Evolutionary conservation across 2,329 filamentous ascomycete genomes (phyloP).

Genomic region (Cladosporium oxysporum): DNA sequence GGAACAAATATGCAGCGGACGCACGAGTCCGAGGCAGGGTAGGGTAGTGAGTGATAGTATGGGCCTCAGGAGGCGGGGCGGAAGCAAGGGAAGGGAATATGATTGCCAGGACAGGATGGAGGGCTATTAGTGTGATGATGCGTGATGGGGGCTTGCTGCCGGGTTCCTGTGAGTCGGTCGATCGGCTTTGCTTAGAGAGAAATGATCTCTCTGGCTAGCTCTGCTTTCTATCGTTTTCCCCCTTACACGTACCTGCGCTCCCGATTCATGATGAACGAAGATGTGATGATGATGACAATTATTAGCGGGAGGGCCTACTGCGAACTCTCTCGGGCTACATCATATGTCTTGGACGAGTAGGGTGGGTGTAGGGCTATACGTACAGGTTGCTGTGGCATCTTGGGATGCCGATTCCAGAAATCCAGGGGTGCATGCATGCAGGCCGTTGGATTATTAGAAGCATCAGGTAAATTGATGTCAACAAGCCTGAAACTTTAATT

Average conservation of each 20-base stretch:
- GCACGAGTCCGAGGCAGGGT: neutral
- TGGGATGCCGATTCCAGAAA: neutral
- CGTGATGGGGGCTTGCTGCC: neutral
- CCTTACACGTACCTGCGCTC: constrained; percentile 1
- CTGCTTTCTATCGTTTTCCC: neutral
- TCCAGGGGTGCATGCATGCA: neutral
- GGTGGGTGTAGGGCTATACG: neutral
- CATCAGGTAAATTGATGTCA: constrained; percentile 7
- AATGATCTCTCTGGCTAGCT: neutral
- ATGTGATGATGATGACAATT: neutral
- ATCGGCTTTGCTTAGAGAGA: neutral
- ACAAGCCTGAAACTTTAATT: constrained; percentile 7
- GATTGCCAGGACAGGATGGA: neutral
- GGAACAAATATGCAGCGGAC: neutral
- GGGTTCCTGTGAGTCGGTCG: neutral
- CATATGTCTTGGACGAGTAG: neutral
- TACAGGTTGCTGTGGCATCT: constrained; percentile 2
- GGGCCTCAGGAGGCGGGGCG: neutral
- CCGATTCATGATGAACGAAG: neutral
- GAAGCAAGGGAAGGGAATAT: neutral
- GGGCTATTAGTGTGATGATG: neutral
- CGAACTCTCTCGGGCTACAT: neutral
- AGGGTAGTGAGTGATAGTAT: neutral
- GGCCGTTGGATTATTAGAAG: neutral
- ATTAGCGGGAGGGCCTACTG: neutral